Conservation (phyloP, 148 eudicot species). For the Silene uniflora region DNA sequence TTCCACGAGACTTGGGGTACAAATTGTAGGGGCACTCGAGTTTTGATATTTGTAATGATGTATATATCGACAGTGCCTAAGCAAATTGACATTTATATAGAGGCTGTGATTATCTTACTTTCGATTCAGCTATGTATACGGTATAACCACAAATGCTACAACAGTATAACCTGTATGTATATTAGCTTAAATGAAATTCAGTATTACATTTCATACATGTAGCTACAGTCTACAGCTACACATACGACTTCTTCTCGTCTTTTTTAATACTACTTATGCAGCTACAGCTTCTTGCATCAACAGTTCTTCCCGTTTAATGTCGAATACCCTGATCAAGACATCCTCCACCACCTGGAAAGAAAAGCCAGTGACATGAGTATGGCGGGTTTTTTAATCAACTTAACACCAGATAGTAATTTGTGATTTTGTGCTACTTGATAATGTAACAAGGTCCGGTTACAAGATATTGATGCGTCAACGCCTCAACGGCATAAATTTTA, state of each 20-base stretch:
- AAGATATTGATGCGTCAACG: not conserved
- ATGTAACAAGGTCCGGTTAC: not conserved
- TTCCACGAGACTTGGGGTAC: conserved; percentile 7
- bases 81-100: not conserved
- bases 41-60: not conserved
- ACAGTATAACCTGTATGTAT: not conserved
- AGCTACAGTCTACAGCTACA: conserved; percentile 11
- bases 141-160: not conserved
- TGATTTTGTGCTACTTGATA: not conserved
- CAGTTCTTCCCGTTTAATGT: conserved; percentile 39
- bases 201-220: conserved; percentile 16
- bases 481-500: not conserved
- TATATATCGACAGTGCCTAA: not conserved
- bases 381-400: not conserved
- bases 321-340: conserved; percentile 38
- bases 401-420: not conserved
- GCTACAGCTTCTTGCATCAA: conserved; percentile 33
- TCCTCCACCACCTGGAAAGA: conserved; percentile 60
- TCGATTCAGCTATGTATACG: conserved; percentile 8
- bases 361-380: not conserved
- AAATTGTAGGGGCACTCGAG: not conserved
- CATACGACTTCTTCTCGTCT: not conserved
- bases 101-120: not conserved
- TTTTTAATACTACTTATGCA: conserved; percentile 13
- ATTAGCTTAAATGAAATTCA: conserved; percentile 6